These are phyloP conservation scores for Quercus glauca DNA, from an alignment of 306 rosid genomes.

Conservation along the genomic window DNA sequence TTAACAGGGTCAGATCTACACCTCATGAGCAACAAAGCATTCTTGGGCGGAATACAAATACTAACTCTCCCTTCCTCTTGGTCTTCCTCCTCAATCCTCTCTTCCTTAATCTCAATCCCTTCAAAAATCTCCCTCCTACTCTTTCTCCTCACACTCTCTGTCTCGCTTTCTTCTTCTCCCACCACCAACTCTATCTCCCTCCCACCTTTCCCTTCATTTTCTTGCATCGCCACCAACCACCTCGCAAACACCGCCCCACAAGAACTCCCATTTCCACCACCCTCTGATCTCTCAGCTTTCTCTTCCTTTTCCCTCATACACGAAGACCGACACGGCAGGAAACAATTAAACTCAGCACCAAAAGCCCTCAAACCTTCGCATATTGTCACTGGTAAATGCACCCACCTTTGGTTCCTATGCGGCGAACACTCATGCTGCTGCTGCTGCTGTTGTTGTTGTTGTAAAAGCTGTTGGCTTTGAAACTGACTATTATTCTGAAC, in stretches of 20 bases:
- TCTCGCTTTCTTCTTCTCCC: slow-evolving; percentile 36
- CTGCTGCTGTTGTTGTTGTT: slow-evolving; percentile 17
- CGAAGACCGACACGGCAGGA: slow-evolving; percentile 78
- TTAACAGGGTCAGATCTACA: slow-evolving; percentile 98
- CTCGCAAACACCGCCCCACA: slow-evolving; percentile 69
- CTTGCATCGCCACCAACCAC: slow-evolving; percentile 80
- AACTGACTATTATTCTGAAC: slow-evolving; percentile 41
- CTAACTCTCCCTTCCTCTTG: slow-evolving; percentile 57
- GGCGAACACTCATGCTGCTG: slow-evolving; percentile 48
- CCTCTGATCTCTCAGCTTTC: slow-evolving; percentile 19
- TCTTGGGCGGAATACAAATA: slow-evolving; percentile 81
- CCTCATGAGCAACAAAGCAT: slow-evolving; percentile 91
- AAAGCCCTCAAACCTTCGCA: slow-evolving; percentile 78
- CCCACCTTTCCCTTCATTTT: too few species aligned
- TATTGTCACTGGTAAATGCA: slow-evolving; percentile 80
- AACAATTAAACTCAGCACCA: slow-evolving; percentile 75
- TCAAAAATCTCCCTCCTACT: slow-evolving; percentile 66
- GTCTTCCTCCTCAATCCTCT: slow-evolving; percentile 25
- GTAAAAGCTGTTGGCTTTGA: slow-evolving; percentile 36
- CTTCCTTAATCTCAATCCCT: slow-evolving; percentile 62
- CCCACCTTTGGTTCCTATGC: slow-evolving; percentile 82
- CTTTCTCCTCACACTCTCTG: slow-evolving; percentile 36
- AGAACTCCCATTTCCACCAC: slow-evolving; percentile 45
- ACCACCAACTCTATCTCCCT: slow-evolving; percentile 11
- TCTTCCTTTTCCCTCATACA: slow-evolving; percentile 50